Percentiles rank a stretch among this genome's conserved stretches.
phyloP scores from a whole-genome alignment of 2,329 filamentous ascomycete species.

The Talaromyces sp. region DNA sequence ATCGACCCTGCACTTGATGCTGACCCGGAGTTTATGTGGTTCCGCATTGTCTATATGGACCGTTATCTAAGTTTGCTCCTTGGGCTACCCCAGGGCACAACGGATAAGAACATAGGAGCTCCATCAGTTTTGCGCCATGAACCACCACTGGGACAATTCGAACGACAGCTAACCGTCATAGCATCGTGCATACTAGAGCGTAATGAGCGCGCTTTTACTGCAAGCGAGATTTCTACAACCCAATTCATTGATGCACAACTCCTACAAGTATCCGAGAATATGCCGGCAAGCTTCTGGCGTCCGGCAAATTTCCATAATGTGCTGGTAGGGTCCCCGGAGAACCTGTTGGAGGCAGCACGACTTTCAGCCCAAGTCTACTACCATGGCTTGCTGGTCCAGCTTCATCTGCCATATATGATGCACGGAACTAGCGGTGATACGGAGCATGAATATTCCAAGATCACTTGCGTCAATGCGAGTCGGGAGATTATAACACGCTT shows the following conservation, averaged over 20 bases:
- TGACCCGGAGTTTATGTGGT: conserved; percentile 27
- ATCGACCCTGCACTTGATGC: conserved; percentile 9
- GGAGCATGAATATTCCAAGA: conserved; percentile 27
- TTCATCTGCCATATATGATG: conserved; percentile 38
- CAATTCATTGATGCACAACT: conserved; percentile 29
- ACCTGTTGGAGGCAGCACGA: conserved; percentile 25
- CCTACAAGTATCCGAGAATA: conserved; percentile 20
- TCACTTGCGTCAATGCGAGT: conserved; percentile 32
- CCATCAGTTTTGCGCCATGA: conserved; percentile 14
- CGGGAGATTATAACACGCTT: conserved; percentile 36
- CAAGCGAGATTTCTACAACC: conserved; percentile 19
- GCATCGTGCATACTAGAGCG: conserved; percentile 34
- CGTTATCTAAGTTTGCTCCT: conserved; percentile 34
- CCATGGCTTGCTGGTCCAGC: conserved; percentile 33
- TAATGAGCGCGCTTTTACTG: conserved; percentile 21
- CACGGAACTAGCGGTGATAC: conserved; percentile 11
- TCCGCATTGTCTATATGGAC: conserved; percentile 32
- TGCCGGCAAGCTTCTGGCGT: conserved; percentile 35
- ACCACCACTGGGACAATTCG: conserved; percentile 24
- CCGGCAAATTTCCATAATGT: conserved; percentile 19
- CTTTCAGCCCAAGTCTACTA: conserved; percentile 33
- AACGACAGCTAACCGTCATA: conserved; percentile 25
- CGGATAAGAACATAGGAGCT: conserved; percentile 17
- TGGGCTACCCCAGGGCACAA: conserved; percentile 27
- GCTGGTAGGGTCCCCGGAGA: conserved; percentile 12